Evolutionary conservation across 768 basidiomycete genomes (phyloP).

Genomic region (Hericium rajendrae): DNA sequence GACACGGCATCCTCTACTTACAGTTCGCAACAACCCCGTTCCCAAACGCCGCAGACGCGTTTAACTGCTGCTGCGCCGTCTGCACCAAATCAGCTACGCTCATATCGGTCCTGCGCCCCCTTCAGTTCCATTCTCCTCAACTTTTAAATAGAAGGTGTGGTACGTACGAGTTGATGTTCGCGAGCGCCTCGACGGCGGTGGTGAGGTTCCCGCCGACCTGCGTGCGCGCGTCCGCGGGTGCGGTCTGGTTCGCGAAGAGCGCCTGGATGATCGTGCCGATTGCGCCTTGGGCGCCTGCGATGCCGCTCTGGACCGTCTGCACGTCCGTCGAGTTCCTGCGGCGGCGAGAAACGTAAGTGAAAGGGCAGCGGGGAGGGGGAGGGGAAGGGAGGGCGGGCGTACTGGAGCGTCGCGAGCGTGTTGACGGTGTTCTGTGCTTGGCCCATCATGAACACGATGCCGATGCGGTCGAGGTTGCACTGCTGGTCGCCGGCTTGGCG

Average conservation of each 20-base stretch:
- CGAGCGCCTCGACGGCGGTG: background rate
- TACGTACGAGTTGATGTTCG: background rate
- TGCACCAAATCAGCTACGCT: background rate
- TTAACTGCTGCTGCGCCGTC: background rate
- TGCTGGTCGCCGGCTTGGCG: slow-evolving; percentile 24
- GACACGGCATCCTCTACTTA: background rate
- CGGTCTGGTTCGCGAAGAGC: background rate
- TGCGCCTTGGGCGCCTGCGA: background rate
- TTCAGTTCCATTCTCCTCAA: too few relatives aligned
- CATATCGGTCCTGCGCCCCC: background rate
- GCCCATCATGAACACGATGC: slow-evolving; percentile 20
- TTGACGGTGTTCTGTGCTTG: background rate
- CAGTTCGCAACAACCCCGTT: background rate
- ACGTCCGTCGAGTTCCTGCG: background rate
- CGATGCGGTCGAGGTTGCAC: slow-evolving; percentile 25
- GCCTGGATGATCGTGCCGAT: background rate
- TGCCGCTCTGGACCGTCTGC: background rate
- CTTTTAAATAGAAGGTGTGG: too few relatives aligned
- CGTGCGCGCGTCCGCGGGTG: background rate
- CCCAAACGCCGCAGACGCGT: background rate
- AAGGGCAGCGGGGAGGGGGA: background rate
- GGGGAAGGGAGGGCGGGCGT: background rate
- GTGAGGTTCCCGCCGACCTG: background rate
- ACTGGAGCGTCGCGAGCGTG: background rate
- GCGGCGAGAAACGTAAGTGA: background rate